Base-by-base conservation (phyloP, 2,329 filamentous ascomycete species). In the Aspergillus felis region DNA sequence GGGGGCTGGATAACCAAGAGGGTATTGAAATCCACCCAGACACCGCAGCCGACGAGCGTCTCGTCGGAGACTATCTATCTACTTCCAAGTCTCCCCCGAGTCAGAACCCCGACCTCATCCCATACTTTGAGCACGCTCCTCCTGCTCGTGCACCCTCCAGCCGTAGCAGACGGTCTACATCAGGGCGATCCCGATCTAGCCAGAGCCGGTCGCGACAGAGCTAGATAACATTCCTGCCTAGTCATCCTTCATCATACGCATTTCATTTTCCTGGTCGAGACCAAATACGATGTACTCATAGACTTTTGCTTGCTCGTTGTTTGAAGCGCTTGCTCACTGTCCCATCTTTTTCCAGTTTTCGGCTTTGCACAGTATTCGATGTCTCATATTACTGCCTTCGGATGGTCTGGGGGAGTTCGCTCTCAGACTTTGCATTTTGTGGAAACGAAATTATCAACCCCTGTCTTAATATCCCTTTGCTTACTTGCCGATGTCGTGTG, bases 21-120 rank as follows among this genome's bases (percentile, higher is more conserved):
- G 78, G 78, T 24, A 76, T 79, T 56, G 78, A 80, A 57, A 69
- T 81, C 6, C 78, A 81, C 63, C 78, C 78, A 0, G 76, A 73
- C 20, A 80, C 79, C 9, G 70, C 72, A 8, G 67, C 72, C 4
- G 74, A 79, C 53, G 78, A 80, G 59, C 77, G 73, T n/a, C 68
- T 80, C 25, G 68, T 80, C 55, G 70, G 64, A 5, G 67, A 78
- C 28, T 70, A 74, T 50, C 65, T 69, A 7, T 54, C 67, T 2
- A 62, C 70, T 2, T 72, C 69, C 32, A 71, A 71, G 29, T 67
- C 71, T 2, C 78, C 78, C 32, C 78, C 78, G 0, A 80, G 78
- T 55, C 78, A 81, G 61, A 78, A 79, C 55, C 76, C 77, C 3
- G 74, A 77, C 38, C 62, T 79, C 8, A 69, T 74, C 47, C 77